Evolutionary conservation across 306 rosid species (phyloP), one percentile per base, ranked within the genome.

Genomic region (Mimosa bimucronata): DNA sequence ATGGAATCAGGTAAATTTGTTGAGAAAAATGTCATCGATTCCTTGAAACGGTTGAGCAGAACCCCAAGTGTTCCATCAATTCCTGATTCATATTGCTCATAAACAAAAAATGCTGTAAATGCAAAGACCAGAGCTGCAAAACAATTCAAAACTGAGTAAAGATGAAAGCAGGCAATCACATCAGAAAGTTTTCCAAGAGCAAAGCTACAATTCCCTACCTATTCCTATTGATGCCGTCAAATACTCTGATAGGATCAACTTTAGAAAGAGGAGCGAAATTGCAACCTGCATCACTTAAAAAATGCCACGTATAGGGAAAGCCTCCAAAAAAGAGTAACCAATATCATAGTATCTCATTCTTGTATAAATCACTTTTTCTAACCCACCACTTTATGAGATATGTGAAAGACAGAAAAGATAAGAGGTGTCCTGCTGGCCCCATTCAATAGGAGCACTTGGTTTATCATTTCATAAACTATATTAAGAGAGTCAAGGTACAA

Each of bases 11-110:
- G 92, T 55, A 86, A 81, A 65, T 70, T 84, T 34, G 85, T 79
- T 58, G 72, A 78, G 80, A 89, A 84, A 62, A 50, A 71, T 55
- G 57, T 69, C 79, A 34, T 66, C 46, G 73, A 57, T 77, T 82
- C 87, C 77, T 80, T 86, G 68, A 74, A 38, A 42, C 79, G 12
- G 30, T 46, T 58, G 76, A 66, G 71, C 14, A 89, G 78, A 74
- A 79, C 28, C 81, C 82, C 86, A 29, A 69, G 76, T 11, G 86
- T 52, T 66, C 82, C 91, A 73, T 92, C 93, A 66, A 92, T 81
- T 87, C 89, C 94, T 12, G 86, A 62, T 79, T 94, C 97, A 46
- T 87, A 90, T 88, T 92, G 97, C 88, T 94, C 97, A 5, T 91
- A 90, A 76, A 92, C 82, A 73, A 90, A 92, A 88, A 94, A 92